Conservation (phyloP, 306 rosid genomes). For the Lathyrus aphaca region DNA sequence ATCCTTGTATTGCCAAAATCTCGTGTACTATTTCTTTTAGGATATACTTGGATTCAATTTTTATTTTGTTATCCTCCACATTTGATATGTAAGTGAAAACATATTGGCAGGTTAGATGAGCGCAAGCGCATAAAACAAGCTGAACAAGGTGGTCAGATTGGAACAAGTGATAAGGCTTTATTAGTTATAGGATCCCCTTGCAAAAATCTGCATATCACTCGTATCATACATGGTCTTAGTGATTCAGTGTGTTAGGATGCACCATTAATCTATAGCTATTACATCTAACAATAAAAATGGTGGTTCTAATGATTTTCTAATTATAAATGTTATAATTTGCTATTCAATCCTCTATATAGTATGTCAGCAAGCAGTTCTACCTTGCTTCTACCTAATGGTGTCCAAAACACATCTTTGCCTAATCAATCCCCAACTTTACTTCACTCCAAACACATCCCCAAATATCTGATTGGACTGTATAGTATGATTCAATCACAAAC, state of each 20-base stretch:
- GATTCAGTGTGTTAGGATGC: neutral
- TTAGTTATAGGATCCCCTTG: neutral
- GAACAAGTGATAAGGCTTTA: constrained; percentile 42
- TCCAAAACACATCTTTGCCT: neutral
- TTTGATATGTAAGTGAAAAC: too few species aligned
- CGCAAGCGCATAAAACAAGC: constrained; percentile 64
- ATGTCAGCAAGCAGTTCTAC: neutral
- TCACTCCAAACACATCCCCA: neutral
- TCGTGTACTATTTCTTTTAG: too few species aligned
- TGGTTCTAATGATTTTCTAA: neutral
- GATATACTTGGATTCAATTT: too few species aligned
- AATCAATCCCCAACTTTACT: neutral
- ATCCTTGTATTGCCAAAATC: too few species aligned
- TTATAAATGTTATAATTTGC: constrained; percentile 3
- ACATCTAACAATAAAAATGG: neutral
- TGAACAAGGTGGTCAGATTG: constrained; percentile 52
- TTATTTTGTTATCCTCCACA: too few species aligned
- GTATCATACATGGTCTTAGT: neutral
- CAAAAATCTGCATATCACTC: neutral
- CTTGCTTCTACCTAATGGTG: neutral
- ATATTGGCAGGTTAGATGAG: constrained; percentile 95
- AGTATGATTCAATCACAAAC: neutral
- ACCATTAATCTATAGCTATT: neutral
- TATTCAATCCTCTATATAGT: neutral
- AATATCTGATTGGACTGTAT: too few species aligned